Base-by-base conservation (phyloP, 768 basidiomycete genomes). In the Leccinum boreale region DNA sequence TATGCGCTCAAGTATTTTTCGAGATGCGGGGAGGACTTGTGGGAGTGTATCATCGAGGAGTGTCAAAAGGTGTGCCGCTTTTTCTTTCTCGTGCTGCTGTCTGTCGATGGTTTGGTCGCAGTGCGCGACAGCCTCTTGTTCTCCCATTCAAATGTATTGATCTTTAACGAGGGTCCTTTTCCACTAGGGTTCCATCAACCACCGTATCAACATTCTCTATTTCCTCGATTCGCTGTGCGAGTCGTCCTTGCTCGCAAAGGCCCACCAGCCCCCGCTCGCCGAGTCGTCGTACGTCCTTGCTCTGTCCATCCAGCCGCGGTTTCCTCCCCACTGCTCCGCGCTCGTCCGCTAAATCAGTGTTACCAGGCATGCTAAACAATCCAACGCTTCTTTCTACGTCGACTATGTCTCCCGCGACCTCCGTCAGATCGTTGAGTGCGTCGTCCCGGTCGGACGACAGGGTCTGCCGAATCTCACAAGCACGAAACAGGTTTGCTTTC, bases 11-110 rank as follows among this genome's bases (percentile, higher is more conserved):
- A 94, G 69, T 87, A 90, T 67, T 94, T 89, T 54, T 78, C 86
- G 6, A 82, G 82, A 56, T 94, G 92, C 56, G 93, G 92, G 6
- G 94, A 96, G 66, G 94, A 97, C 71, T 72, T 96, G 11, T 96
- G 94, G 94, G 93, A 95, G 64, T 95, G 93, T 64, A 82, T 97
- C 36, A 74, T 94, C 21, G 93, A 96, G 68, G 92, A 95, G 74
- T 92, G 89, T 62, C 86, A 90, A 70, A 95, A 94, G 81, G 94
- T 90, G 56, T 11, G 48, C 21, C n/a, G 5, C n/a, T 26, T 21
- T 21, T 15, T 17, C 47, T 23, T 11, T 39, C 33, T 9, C 3
- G 33, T 19, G 9, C 10, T 42, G 42, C 10, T 53, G 53, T 21
- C 51, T 33, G 11, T 1, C 31, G 4, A 31, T 15, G 15, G 3